Percentiles rank a stretch among this genome's conserved stretches.
Evolutionary conservation across 2,329 filamentous ascomycete species (phyloP).

Genomic region (Aspergillus tubingensis): DNA sequence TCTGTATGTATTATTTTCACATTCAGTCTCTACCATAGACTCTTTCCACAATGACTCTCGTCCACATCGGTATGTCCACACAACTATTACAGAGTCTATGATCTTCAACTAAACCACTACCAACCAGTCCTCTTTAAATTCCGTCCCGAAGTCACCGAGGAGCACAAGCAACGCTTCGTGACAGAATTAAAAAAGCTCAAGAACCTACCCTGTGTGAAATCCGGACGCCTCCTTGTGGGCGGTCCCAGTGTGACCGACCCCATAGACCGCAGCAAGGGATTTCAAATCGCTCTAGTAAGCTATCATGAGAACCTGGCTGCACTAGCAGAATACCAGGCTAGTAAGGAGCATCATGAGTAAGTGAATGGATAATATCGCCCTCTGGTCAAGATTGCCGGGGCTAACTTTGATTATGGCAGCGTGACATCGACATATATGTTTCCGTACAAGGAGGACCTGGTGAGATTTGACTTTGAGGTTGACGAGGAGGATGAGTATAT

Average conservation of each 20-base stretch:
- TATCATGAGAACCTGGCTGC: slow-evolving; percentile 52
- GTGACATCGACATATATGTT: slow-evolving; percentile 55
- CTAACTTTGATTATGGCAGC: slow-evolving; percentile 31
- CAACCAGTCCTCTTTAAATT: slow-evolving; percentile 55
- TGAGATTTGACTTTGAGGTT: slow-evolving; percentile 57
- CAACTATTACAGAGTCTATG: not conserved
- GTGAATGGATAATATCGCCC: not conserved
- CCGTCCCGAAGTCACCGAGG: slow-evolving; percentile 42
- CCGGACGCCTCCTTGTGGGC: slow-evolving; percentile 53
- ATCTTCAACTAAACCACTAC: not conserved
- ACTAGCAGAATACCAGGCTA: slow-evolving; percentile 55
- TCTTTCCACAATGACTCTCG: slow-evolving; percentile 23
- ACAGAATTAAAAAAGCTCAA: slow-evolving; percentile 54
- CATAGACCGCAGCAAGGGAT: slow-evolving; percentile 56
- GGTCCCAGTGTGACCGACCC: slow-evolving; percentile 57
- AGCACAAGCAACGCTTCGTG: slow-evolving; percentile 50
- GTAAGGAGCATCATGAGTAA: slow-evolving; percentile 54
- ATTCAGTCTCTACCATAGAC: not conserved
- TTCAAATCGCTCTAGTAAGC: slow-evolving; percentile 54
- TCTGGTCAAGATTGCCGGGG: not conserved
- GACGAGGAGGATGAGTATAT: slow-evolving; percentile 38
- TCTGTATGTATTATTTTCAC: too few relatives aligned
- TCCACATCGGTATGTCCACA: slow-evolving; percentile 26
- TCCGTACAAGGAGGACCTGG: slow-evolving; percentile 56
- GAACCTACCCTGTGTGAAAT: slow-evolving; percentile 50